Conservation (phyloP, 371 early-diverging fungal species). For the Mucor indicus region DNA sequence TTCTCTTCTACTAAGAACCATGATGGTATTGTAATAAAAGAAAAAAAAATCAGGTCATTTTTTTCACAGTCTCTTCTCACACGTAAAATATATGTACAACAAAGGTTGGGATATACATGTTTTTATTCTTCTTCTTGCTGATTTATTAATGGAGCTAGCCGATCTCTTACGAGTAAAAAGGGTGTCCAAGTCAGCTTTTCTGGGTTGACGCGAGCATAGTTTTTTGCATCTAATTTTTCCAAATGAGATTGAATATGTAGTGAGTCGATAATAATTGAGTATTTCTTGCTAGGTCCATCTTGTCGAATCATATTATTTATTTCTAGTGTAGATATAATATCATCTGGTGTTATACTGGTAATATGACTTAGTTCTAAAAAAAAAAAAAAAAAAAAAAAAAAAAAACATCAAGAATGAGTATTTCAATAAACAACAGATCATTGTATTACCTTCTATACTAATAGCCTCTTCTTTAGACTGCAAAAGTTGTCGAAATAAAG, state of each 20-base stretch:
- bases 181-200: conserved; percentile 65
- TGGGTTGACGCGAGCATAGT: conserved; percentile 48
- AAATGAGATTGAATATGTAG: conserved; percentile 38
- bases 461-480: conserved; percentile 27
- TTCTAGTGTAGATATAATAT: conserved; percentile 70
- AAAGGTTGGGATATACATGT: too few species aligned
- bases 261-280: conserved; percentile 30
- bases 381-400: neutral
- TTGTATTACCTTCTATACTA: conserved; percentile 40
- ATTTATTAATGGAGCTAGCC: conserved; percentile 26
- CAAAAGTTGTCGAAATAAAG: conserved; percentile 32
- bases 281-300: conserved; percentile 9
- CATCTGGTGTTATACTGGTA: conserved; percentile 71
- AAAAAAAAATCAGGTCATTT: too few species aligned
- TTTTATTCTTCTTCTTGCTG: too few species aligned
- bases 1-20: too few species aligned
- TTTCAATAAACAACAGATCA: neutral
- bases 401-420: neutral
- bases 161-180: conserved; percentile 49
- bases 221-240: conserved; percentile 37
- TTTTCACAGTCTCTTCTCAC: too few species aligned
- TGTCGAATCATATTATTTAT: conserved; percentile 49
- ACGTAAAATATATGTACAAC: too few species aligned
- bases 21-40: too few species aligned
- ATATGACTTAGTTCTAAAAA: conserved; percentile 48